These are phyloP conservation scores for Globisporangium nodosum DNA, from an alignment of 352 stramenopile genomes.

Conservation along the genomic window DNA sequence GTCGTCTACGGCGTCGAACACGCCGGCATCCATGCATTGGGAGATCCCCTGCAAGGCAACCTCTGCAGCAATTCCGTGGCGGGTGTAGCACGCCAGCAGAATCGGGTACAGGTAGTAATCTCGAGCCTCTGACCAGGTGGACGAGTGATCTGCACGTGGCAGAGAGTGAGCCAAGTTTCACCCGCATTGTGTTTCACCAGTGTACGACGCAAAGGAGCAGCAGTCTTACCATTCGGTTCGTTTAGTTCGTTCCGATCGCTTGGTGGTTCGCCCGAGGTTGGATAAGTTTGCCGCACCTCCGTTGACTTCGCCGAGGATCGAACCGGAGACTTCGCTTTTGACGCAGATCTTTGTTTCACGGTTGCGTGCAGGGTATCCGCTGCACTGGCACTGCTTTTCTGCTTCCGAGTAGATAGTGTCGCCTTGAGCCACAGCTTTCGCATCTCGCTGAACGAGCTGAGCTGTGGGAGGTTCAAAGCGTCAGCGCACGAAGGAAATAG, in stretches of 20 bases:
- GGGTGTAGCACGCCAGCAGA: constrained; percentile 71
- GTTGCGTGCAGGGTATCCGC: too few relatives aligned
- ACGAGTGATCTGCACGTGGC: neutral
- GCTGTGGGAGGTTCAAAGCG: constrained; percentile 4
- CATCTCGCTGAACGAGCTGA: constrained; percentile 28
- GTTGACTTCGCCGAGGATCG: neutral
- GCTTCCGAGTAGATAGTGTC: constrained; percentile 8
- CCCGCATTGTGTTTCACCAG: neutral
- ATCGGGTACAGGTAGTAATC: constrained; percentile 79
- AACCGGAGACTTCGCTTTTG: constrained; percentile 2
- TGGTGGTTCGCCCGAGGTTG: neutral
- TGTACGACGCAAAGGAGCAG: neutral
- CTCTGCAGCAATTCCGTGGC: constrained; percentile 54
- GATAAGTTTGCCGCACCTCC: constrained; percentile 6
- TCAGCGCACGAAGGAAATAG: neutral
- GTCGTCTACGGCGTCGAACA: constrained; percentile 36
- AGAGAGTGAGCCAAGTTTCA: neutral
- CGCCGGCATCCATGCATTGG: constrained; percentile 51
- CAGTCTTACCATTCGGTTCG: neutral
- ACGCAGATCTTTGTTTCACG: neutral
- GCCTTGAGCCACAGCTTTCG: constrained; percentile 36
- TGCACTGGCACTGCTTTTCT: neutral
- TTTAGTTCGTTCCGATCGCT: neutral
- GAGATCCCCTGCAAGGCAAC: constrained; percentile 39
- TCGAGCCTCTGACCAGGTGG: constrained; percentile 15